These are phyloP conservation scores for Venturiaceae sp. DNA, from an alignment of 2,329 filamentous ascomycete genomes.

Conservation along the genomic window DNA sequence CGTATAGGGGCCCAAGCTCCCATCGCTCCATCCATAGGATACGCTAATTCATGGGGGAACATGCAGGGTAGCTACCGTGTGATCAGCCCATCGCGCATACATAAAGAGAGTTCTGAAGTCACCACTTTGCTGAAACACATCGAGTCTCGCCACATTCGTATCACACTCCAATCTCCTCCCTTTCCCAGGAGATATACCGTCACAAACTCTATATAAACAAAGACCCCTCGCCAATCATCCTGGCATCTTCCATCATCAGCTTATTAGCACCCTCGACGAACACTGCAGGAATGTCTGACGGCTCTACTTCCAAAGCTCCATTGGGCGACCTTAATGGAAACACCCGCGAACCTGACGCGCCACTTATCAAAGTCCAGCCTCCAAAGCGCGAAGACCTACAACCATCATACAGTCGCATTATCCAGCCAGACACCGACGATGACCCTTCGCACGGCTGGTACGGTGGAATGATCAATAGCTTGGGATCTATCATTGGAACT, in stretches of 20 bases:
- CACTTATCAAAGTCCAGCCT: conserved; percentile 57
- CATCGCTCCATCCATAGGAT: not conserved
- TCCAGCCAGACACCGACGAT: conserved; percentile 55
- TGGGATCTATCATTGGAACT: conserved; percentile 68
- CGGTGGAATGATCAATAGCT: conserved; percentile 68
- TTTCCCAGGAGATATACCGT: too few species aligned
- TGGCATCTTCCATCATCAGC: not conserved
- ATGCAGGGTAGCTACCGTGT: not conserved
- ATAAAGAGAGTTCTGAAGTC: not conserved
- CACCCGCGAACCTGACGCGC: conserved; percentile 14
- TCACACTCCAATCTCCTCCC: not conserved
- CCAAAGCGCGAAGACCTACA: conserved; percentile 78
- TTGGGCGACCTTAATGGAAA: conserved; percentile 15
- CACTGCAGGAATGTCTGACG: conserved; percentile 1
- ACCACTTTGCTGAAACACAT: not conserved
- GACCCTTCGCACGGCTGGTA: conserved; percentile 78
- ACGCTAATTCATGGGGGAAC: not conserved
- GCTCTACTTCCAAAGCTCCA: conserved; percentile 10
- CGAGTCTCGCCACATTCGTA: not conserved
- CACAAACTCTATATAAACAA: not conserved
- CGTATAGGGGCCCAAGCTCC: not conserved
- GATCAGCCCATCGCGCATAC: not conserved
- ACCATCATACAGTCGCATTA: conserved; percentile 62
- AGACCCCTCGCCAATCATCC: not conserved
- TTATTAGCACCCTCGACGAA: not conserved